Evolutionary conservation across 2,329 filamentous ascomycete genomes (phyloP), one percentile per base, ranked within the genome.

Genomic region (Colletotrichum kahawae): DNA sequence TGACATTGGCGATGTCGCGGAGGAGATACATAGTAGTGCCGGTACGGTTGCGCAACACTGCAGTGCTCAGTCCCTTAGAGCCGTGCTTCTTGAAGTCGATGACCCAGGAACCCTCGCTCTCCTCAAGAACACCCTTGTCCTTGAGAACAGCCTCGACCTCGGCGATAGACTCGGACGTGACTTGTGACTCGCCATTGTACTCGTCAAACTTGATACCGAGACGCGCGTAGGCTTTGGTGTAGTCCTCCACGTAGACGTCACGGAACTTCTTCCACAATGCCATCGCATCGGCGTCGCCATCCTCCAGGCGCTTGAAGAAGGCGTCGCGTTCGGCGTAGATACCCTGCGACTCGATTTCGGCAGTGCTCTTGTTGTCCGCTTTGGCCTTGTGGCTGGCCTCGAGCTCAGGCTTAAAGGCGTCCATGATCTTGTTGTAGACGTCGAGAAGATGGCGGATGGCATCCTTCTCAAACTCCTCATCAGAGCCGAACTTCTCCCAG

Each of bases 361-460:
- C 82, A 5, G 84, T 85, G 36, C 87, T 85, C 54, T 87, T 83
- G 27, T 85, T 84, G 43, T 88, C 84, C 18, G 86, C 85, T 74
- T 88, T 86, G 54, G 87, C 86, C 36, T 83, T 85, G 79, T 91
- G 90, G 54, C 90, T 88, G 51, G 89, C 84, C 62, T 92, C 91
- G 60, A 91, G 88, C 83, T 95, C 92, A 0, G 89, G 90, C 12
- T 87, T 85, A 77, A 93, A 89, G 5, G 93, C 87, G 48, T 88
- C 88, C 78, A 92, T 92, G 81, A 95, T 93, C 81, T 90, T 90
- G 74, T 93, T 92, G 80, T 95, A 95, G 18, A 95, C 90, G 70
- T 94, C 90, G 78, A 93, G 94, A 13, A 95, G 85, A 81, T 95
- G 93, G 71, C 91, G 90, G 77, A 95, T 93, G 2, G 94, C 93